phyloP scores from a whole-genome alignment of 2,329 filamentous ascomycete species.

The Curvularia lunata region DNA sequence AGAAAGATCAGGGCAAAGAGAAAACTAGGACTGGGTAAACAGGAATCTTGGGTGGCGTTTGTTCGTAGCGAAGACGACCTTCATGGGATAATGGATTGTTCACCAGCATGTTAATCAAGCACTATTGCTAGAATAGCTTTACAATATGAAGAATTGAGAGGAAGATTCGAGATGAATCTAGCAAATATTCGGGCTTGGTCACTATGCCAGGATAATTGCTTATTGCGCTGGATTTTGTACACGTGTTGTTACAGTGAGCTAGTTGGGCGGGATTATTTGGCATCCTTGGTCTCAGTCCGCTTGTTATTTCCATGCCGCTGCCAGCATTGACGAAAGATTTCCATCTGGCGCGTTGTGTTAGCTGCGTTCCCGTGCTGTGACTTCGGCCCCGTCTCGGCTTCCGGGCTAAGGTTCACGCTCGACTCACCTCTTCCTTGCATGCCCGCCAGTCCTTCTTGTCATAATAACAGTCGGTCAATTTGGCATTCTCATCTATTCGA shows the following conservation, averaged over 20 bases:
- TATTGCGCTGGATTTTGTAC: not conserved
- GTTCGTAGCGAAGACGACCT: not conserved
- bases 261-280: slow-evolving; percentile 40
- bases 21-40: not conserved
- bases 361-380: not conserved
- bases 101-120: not conserved
- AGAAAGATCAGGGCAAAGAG: not conserved
- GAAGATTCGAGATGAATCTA: too few relatives aligned
- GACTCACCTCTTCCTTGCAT: slow-evolving; percentile 83
- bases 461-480: slow-evolving; percentile 93
- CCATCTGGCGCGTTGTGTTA: slow-evolving; percentile 69
- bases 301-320: slow-evolving; percentile 85
- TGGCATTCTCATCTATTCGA: slow-evolving; percentile 77
- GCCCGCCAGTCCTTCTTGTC: slow-evolving; percentile 95
- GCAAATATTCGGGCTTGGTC: not conserved
- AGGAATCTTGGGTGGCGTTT: not conserved
- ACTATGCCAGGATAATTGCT: not conserved
- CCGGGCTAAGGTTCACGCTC: slow-evolving; percentile 20
- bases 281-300: slow-evolving; percentile 78
- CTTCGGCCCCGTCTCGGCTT: slow-evolving; percentile 30
- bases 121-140: not conserved
- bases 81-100: not conserved
- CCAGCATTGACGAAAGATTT: slow-evolving; percentile 88
- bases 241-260: slow-evolving; percentile 1
- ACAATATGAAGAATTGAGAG: not conserved